Conservation (phyloP, 257 asterid species). For the Solanum lycopersicoides region DNA sequence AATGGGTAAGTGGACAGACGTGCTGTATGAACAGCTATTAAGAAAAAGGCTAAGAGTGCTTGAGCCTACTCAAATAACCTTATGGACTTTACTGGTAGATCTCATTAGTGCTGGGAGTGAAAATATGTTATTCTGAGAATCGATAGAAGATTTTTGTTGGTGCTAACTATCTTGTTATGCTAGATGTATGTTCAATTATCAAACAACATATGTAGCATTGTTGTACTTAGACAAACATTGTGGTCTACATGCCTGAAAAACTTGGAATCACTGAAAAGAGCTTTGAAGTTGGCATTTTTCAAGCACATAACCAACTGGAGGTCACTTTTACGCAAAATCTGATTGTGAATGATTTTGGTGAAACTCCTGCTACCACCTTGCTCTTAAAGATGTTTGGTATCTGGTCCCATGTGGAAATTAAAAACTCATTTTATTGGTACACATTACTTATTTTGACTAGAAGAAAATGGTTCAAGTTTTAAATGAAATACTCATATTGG, state of each 20-base stretch:
- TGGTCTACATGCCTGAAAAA: not conserved
- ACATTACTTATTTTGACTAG: not conserved
- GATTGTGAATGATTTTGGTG: not conserved
- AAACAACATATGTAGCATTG: not conserved
- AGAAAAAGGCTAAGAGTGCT: too few species aligned
- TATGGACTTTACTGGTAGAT: too few species aligned
- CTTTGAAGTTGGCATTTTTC: not conserved
- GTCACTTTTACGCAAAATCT: not conserved
- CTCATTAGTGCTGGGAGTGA: too few species aligned
- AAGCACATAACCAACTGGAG: not conserved
- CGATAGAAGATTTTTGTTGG: too few species aligned
- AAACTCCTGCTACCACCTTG: not conserved
- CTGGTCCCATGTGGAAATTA: not conserved
- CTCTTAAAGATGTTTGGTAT: not conserved
- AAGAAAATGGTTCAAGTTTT: not conserved
- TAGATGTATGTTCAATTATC: not conserved
- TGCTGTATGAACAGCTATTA: too few species aligned
- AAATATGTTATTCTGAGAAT: too few species aligned
- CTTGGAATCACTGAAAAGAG: not conserved
- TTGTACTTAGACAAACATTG: not conserved
- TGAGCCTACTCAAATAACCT: too few species aligned
- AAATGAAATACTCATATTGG: not conserved
- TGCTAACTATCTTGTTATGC: too few species aligned
- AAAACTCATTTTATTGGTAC: not conserved
- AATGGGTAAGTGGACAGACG: too few species aligned